A percentile compares a stretch with the other conserved stretches of the same genome.
Evolutionary conservation across 805 yeast genomes (phyloP).

Genomic region (Teunomyces cretensis): DNA sequence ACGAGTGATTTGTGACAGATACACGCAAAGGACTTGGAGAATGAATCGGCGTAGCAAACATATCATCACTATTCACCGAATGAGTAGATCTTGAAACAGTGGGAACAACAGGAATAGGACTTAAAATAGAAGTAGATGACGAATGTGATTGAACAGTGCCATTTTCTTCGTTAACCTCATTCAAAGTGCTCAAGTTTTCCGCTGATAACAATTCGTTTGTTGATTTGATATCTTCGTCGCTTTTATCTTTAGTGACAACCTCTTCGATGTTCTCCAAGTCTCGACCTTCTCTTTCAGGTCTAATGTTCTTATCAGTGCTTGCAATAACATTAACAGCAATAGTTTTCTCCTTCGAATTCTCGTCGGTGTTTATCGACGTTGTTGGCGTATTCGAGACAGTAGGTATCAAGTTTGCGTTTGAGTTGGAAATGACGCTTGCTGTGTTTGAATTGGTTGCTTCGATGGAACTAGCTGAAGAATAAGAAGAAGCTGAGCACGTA

Average conservation of each 20-base stretch:
- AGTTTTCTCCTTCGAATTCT: constrained; percentile 2
- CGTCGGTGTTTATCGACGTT: constrained; percentile 25
- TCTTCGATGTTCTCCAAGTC: constrained; percentile 2
- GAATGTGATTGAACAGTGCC: neutral
- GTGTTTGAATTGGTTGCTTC: constrained; percentile 7
- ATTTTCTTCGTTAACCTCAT: neutral
- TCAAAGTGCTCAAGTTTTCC: neutral
- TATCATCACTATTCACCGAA: neutral
- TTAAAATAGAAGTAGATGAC: neutral
- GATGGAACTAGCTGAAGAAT: constrained; percentile 6
- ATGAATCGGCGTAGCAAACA: neutral
- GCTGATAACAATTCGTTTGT: neutral
- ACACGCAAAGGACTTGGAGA: neutral
- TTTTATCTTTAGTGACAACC: neutral
- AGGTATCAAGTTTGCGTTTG: constrained; percentile 18
- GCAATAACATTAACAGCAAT: neutral
- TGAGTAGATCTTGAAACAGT: neutral
- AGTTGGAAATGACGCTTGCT: constrained; percentile 8
- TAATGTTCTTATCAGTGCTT: neutral
- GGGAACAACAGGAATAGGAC: neutral
- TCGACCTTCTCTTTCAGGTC: constrained; percentile 4
- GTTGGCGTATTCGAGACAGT: constrained; percentile 31
- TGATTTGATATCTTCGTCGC: neutral
- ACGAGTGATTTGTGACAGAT: neutral
- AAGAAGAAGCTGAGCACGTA: constrained; percentile 3